Evolutionary conservation across 805 yeast genomes (phyloP).

Genomic region (Ogataea nonfermentans): DNA sequence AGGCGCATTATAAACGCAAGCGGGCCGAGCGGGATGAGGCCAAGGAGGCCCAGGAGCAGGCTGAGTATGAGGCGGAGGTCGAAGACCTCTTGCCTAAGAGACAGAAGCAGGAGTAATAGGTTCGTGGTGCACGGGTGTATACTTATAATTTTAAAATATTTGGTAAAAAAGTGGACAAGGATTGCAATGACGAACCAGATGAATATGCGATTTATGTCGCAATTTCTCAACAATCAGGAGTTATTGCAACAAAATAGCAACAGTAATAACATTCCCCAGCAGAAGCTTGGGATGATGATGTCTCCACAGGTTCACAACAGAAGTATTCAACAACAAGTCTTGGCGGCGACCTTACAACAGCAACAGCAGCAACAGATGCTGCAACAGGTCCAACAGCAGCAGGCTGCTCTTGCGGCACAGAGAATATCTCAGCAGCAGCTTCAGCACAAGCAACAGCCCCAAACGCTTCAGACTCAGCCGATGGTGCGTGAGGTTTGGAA

Average conservation of each 20-base stretch:
- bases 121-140: conserved; percentile 15
- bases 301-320: conserved; percentile 36
- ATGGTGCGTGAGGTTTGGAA: conserved; percentile 73
- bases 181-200: conserved; percentile 16
- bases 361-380: conserved; percentile 23
- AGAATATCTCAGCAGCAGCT: conserved; percentile 21
- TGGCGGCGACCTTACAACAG: conserved; percentile 27
- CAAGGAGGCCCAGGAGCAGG: conserved; percentile 28
- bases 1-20: conserved; percentile 51
- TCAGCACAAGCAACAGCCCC: conserved; percentile 20
- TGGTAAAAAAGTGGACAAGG: neutral
- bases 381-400: conserved; percentile 25
- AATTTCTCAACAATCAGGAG: conserved; percentile 26
- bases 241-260: conserved; percentile 13
- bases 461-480: conserved; percentile 36
- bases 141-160: neutral
- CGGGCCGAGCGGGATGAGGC: conserved; percentile 47
- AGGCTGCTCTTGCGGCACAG: conserved; percentile 23
- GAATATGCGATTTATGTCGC: conserved; percentile 28
- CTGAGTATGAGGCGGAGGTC: conserved; percentile 28
- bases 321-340: conserved; percentile 30
- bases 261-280: conserved; percentile 5
- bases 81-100: conserved; percentile 21
- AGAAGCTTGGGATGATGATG: conserved; percentile 31
- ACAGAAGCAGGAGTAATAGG: conserved; percentile 14